Conservation (phyloP, 768 basidiomycete species). For the Sistotremastrum niveocremeum region DNA sequence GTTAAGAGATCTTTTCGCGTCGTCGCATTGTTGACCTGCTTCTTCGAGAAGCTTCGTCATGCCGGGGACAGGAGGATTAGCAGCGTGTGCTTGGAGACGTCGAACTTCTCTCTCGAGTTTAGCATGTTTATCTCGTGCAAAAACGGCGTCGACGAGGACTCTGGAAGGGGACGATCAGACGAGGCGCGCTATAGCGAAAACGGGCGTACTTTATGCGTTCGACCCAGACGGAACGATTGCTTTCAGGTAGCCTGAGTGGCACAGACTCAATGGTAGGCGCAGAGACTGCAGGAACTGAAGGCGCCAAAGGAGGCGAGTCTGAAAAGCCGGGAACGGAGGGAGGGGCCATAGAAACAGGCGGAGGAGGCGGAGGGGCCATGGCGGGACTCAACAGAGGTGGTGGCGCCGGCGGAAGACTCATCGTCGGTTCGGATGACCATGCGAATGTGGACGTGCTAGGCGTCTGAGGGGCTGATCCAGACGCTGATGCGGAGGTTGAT, state of each 20-base stretch:
- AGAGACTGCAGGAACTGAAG: slow-evolving; percentile 12
- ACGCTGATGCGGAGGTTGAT: no score
- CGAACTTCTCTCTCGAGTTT: slow-evolving; percentile 21
- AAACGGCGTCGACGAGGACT: slow-evolving; percentile 22
- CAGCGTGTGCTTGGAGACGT: slow-evolving; percentile 14
- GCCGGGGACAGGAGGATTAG: slow-evolving; percentile 8
- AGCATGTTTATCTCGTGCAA: slow-evolving; percentile 19
- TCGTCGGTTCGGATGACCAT: no score
- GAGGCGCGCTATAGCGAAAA: neutral
- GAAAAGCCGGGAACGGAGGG: slow-evolving; percentile 21
- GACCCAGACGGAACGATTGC: slow-evolving; percentile 25
- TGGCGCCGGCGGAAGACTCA: no score
- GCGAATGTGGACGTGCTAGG: no score
- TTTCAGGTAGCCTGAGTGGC: slow-evolving; percentile 15
- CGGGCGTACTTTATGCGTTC: slow-evolving; percentile 26
- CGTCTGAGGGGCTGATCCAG: no score
- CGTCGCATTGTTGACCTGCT: slow-evolving; percentile 6
- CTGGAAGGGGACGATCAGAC: slow-evolving; percentile 12
- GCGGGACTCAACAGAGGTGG: no score
- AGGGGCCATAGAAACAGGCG: neutral
- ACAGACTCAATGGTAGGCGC: slow-evolving; percentile 11
- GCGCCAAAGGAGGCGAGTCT: slow-evolving; percentile 14
- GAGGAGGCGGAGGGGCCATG: no score
- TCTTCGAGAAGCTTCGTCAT: no score
- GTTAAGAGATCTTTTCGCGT: slow-evolving; percentile 22